Conservation (phyloP, 2,329 filamentous ascomycete species). For the Ophiostoma fasciatum region DNA sequence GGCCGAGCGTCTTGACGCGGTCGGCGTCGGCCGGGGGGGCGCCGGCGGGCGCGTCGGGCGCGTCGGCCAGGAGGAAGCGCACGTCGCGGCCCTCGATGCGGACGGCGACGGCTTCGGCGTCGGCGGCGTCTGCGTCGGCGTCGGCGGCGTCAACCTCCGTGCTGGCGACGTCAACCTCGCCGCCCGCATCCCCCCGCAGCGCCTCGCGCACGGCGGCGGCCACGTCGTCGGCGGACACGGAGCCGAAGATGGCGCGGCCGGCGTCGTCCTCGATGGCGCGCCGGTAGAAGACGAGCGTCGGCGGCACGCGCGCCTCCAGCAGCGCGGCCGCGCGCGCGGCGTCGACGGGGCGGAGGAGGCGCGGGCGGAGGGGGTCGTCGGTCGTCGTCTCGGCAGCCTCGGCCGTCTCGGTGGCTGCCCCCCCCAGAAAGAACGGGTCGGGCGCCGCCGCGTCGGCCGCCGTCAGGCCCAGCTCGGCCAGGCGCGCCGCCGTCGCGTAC, state of each 20-base stretch:
- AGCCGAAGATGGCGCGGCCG: constrained; percentile 23
- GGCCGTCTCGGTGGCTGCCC: not conserved
- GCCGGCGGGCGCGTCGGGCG: constrained; percentile 15
- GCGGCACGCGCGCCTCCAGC: constrained; percentile 21
- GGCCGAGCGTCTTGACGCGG: constrained; percentile 26
- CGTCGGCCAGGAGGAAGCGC: constrained; percentile 16
- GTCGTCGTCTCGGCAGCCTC: not conserved
- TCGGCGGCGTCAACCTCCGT: too few relatives aligned
- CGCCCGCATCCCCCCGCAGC: too few relatives aligned
- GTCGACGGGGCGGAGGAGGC: constrained; percentile 13
- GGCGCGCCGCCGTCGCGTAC: constrained; percentile 20
- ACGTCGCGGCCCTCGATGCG: constrained; percentile 22
- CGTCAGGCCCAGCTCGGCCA: constrained; percentile 17
- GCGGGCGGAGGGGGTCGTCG: too few relatives aligned
- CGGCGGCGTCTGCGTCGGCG: constrained; percentile 9
- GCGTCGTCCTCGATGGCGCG: constrained; percentile 18
- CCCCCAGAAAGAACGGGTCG: constrained; percentile 15
- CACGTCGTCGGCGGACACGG: constrained; percentile 25
- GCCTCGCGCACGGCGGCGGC: constrained; percentile 19
- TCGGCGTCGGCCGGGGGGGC: constrained; percentile 19
- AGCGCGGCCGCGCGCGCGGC: constrained; percentile 22
- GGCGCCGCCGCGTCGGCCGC: constrained; percentile 16
- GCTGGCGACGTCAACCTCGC: too few relatives aligned
- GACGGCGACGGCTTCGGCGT: constrained; percentile 20
- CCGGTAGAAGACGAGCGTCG: constrained; percentile 23